Evolutionary conservation across 116 monocot genomes (phyloP).

Genomic region (Dioscorea cayenensis): DNA sequence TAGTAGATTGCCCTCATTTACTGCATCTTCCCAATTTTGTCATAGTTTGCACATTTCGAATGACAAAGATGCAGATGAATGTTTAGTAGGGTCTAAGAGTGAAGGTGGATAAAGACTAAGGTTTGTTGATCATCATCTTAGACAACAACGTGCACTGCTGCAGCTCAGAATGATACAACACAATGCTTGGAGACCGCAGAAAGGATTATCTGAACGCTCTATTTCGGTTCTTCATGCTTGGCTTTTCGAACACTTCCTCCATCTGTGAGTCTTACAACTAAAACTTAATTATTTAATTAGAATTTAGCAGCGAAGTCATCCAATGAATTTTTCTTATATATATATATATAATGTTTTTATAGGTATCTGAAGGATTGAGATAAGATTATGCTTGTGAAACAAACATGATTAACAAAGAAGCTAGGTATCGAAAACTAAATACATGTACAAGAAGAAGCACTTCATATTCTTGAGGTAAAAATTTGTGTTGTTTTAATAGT

Average conservation of each 20-base stretch:
- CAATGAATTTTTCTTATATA: no score
- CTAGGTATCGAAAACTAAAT: no score
- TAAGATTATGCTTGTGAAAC: no score
- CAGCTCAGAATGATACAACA: slow-evolving; percentile 82
- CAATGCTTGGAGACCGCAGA: slow-evolving; percentile 91
- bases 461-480: no score
- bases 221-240: slow-evolving; percentile 90
- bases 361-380: slow-evolving; percentile 97
- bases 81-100: background rate
- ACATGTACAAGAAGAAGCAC: no score
- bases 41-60: no score
- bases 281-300: no score
- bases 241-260: slow-evolving; percentile 99
- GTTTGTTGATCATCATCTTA: slow-evolving; percentile 69
- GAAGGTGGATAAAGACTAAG: slow-evolving; percentile 8
- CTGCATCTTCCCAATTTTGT: no score
- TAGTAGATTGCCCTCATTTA: no score
- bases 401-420: no score
- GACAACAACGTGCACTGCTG: slow-evolving; percentile 70
- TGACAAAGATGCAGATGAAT: slow-evolving; percentile 50
- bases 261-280: slow-evolving; percentile 51
- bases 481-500: no score
- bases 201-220: slow-evolving; percentile 84
- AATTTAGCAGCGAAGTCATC: no score
- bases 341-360: background rate